phyloP scores from a whole-genome alignment of 352 stramenopile genomes.

The Globisporangium iwayamae region DNA sequence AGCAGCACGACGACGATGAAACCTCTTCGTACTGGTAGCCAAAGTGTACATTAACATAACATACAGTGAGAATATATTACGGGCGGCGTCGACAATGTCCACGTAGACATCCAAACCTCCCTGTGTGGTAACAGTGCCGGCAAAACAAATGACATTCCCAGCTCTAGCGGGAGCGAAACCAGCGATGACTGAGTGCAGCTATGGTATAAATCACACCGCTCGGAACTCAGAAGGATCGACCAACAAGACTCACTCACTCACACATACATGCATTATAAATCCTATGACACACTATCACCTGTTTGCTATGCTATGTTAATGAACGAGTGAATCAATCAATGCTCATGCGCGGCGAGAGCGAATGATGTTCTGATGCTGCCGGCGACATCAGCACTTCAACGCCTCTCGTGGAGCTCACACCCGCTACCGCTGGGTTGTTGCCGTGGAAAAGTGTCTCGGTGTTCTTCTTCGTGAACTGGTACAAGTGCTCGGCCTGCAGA shows the following conservation, averaged over 20 bases:
- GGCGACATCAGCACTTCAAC: not conserved
- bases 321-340: conserved; percentile 1
- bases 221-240: no score
- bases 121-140: no score
- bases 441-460: conserved; percentile 2
- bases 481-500: conserved; percentile 8
- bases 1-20: not conserved
- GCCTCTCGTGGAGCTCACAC: not conserved
- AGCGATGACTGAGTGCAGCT: no score
- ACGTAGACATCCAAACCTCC: no score
- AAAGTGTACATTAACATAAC: not conserved
- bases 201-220: no score
- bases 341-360: conserved; percentile 6
- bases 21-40: not conserved
- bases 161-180: no score
- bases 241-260: not conserved
- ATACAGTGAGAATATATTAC: not conserved
- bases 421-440: not conserved
- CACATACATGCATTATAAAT: not conserved
- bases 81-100: no score
- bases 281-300: not conserved
- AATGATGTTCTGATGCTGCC: not conserved
- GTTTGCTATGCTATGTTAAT: no score
- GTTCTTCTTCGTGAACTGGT: conserved; percentile 17
- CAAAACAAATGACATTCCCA: no score